Percentiles rank a stretch among this genome's conserved stretches.
These are phyloP conservation scores for Penicillium crustosum DNA, from an alignment of 2,329 filamentous ascomycete species.

Conservation along the genomic window DNA sequence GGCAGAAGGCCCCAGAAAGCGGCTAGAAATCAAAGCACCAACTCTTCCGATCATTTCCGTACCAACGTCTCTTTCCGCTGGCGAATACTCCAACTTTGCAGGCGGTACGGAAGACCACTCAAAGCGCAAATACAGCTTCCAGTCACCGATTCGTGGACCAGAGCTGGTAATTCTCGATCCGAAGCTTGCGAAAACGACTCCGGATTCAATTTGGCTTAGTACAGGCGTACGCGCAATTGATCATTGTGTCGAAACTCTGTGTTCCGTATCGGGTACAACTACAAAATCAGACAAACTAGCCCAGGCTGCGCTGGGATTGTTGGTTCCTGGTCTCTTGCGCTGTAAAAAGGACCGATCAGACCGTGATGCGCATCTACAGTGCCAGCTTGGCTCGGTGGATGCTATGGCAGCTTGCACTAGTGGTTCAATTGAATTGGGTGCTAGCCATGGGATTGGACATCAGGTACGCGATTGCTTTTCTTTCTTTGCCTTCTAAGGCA, in stretches of 20 bases:
- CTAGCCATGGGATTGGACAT: constrained; percentile 55
- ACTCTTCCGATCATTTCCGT: constrained; percentile 41
- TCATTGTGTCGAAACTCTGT: constrained; percentile 59
- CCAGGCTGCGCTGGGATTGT: constrained; percentile 39
- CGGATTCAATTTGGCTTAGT: constrained; percentile 56
- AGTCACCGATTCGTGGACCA: constrained; percentile 43
- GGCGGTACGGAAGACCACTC: constrained; percentile 41
- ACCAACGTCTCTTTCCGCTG: constrained; percentile 45
- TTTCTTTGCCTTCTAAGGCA: neutral
- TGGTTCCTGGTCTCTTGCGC: constrained; percentile 47
- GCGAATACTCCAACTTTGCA: constrained; percentile 44
- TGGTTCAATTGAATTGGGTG: constrained; percentile 47
- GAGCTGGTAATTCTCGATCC: constrained; percentile 59
- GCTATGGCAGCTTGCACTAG: constrained; percentile 52
- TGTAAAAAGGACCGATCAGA: constrained; percentile 41
- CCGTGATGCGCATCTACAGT: constrained; percentile 47
- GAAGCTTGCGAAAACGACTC: constrained; percentile 52
- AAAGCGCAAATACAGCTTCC: constrained; percentile 40
- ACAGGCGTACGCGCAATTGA: constrained; percentile 59
- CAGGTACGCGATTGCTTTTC: constrained; percentile 37
- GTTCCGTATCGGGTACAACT: constrained; percentile 40
- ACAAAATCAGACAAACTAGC: constrained; percentile 40
- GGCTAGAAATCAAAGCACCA: constrained; percentile 24
- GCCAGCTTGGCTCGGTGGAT: constrained; percentile 53
- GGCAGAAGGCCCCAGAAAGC: constrained; percentile 28